These are phyloP conservation scores for Colletotrichum liriopes DNA, from an alignment of 2,329 filamentous ascomycete species.

Conservation along the genomic window DNA sequence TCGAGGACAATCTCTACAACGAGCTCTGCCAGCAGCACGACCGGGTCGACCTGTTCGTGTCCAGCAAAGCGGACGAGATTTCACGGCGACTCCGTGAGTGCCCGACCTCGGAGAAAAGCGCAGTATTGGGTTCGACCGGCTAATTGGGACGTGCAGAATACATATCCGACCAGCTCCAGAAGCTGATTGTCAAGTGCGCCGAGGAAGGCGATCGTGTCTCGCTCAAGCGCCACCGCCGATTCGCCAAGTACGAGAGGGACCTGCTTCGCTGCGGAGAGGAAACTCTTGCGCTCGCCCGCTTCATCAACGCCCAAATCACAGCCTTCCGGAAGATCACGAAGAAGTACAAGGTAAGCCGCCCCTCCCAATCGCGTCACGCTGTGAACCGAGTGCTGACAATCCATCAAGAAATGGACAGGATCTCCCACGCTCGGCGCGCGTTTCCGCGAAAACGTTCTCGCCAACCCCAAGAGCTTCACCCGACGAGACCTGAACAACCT, in stretches of 20 bases:
- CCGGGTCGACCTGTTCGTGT: constrained; percentile 83
- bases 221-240: constrained; percentile 65
- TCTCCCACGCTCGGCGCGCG: constrained; percentile 75
- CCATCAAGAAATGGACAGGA: constrained; percentile 82
- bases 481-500: constrained; percentile 74
- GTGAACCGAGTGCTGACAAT: constrained; percentile 7
- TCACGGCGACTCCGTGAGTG: constrained; percentile 74
- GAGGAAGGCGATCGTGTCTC: constrained; percentile 54
- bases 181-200: constrained; percentile 62
- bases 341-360: constrained; percentile 77
- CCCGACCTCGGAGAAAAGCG: not conserved
- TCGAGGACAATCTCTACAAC: constrained; percentile 80
- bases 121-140: constrained; percentile 5
- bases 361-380: not conserved
- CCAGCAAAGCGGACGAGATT: constrained; percentile 86
- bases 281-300: constrained; percentile 78
- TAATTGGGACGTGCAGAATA: constrained; percentile 57
- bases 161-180: constrained; percentile 64
- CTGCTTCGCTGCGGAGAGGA: constrained; percentile 77
- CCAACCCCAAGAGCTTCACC: constrained; percentile 80
- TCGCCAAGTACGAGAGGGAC: constrained; percentile 69
- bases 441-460: constrained; percentile 78
- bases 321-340: constrained; percentile 89
- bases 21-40: constrained; percentile 83
- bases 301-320: constrained; percentile 80